These are phyloP conservation scores for Exserohilum turcica DNA, from an alignment of 2,329 filamentous ascomycete genomes.

Conservation along the genomic window DNA sequence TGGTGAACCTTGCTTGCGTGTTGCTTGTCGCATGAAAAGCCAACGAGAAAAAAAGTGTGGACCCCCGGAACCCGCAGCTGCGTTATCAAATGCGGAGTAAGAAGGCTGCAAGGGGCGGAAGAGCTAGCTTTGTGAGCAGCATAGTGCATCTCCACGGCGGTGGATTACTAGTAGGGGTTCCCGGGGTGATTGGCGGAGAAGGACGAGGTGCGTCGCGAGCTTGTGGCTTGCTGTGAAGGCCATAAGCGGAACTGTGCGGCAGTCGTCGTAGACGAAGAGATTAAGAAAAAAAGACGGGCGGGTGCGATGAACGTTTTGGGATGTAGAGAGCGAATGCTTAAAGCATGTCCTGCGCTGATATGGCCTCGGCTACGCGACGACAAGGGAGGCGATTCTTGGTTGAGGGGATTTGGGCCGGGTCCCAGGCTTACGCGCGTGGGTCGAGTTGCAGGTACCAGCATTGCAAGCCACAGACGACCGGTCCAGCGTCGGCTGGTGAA, in stretches of 20 bases:
- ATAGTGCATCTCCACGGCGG: background rate
- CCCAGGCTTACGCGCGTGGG: background rate
- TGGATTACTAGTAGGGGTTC: background rate
- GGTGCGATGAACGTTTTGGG: conserved; percentile 15
- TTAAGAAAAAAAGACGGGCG: background rate
- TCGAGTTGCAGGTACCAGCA: background rate
- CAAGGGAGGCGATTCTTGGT: background rate
- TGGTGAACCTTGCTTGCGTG: background rate
- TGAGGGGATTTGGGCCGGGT: background rate
- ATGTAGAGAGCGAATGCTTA: conserved; percentile 10
- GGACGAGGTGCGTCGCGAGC: background rate
- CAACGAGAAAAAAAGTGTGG: background rate
- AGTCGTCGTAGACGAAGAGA: background rate
- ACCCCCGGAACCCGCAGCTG: background rate
- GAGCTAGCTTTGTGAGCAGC: background rate
- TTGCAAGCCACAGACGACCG: background rate
- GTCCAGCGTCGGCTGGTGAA: background rate
- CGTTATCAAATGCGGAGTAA: conserved; percentile 5
- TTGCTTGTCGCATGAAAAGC: no score
- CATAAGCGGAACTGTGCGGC: background rate
- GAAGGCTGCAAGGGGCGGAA: background rate
- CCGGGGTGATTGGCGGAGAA: background rate
- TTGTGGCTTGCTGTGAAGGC: conserved; percentile 1
- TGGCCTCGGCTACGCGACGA: background rate
- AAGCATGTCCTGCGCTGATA: background rate